Percentiles rank a stretch among this genome's conserved stretches.
These are phyloP conservation scores for Botryotinia convoluta DNA, from an alignment of 2,329 filamentous ascomycete species.

Conservation along the genomic window DNA sequence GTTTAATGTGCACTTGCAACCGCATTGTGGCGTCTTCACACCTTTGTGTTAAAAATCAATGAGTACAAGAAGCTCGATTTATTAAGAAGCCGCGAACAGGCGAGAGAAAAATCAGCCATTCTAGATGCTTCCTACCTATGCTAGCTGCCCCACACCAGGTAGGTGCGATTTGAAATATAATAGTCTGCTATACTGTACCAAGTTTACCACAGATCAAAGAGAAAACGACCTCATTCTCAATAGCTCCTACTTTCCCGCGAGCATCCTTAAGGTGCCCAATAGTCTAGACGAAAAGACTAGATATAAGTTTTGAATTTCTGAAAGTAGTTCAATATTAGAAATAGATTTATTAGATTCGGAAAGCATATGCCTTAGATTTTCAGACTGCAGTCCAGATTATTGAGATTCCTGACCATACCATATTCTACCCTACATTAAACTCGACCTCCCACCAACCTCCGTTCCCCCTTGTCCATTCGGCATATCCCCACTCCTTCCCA, in stretches of 20 bases:
- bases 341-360: background rate
- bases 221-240: background rate
- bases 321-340: background rate
- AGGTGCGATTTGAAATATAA: background rate
- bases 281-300: background rate
- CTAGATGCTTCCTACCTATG: background rate
- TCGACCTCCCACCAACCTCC: slow-evolving; percentile 89
- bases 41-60: background rate
- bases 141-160: background rate
- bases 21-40: background rate
- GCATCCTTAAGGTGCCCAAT: background rate
- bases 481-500: slow-evolving; percentile 92
- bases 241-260: background rate
- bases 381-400: background rate
- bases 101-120: background rate
- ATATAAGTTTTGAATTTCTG: background rate
- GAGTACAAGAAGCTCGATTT: too few relatives aligned
- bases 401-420: background rate
- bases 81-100: background rate
- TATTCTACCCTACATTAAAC: slow-evolving; percentile 63
- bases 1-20: background rate
- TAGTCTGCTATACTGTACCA: background rate
- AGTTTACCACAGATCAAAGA: background rate
- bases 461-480: slow-evolving; percentile 86
- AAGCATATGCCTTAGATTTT: background rate